Evolutionary conservation across 2,329 filamentous ascomycete species (phyloP).

Genomic region (Penicillium sp.): DNA sequence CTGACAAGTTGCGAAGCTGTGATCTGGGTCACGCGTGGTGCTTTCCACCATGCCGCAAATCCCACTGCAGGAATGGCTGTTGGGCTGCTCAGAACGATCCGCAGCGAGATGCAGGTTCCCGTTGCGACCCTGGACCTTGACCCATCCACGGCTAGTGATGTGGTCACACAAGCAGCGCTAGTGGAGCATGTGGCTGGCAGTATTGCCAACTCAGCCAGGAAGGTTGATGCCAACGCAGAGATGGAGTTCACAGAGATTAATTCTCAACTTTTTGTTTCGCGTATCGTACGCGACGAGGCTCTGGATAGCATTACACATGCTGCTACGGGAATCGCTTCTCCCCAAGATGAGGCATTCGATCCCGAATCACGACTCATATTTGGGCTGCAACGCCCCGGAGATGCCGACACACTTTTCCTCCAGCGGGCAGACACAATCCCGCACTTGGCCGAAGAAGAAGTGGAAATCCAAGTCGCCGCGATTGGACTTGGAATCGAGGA

Average conservation of each 20-base stretch:
- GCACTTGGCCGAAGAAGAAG: background rate
- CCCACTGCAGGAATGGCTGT: slow-evolving; percentile 28
- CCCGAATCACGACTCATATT: background rate
- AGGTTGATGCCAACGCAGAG: slow-evolving; percentile 12
- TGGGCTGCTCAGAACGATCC: slow-evolving; percentile 24
- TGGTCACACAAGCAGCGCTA: background rate
- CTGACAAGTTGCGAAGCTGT: slow-evolving; percentile 18
- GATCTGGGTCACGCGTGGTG: slow-evolving; percentile 17
- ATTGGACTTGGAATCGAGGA: background rate
- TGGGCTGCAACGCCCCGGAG: background rate
- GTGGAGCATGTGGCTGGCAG: slow-evolving; percentile 2
- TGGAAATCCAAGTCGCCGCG: background rate
- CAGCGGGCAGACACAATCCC: background rate
- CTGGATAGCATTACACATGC: slow-evolving; percentile 23
- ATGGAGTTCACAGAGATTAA: slow-evolving; percentile 21
- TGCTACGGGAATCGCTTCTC: slow-evolving; percentile 21
- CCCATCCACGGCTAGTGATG: slow-evolving; percentile 10
- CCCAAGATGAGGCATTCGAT: background rate
- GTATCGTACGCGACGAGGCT: slow-evolving; percentile 15
- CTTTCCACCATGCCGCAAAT: slow-evolving; percentile 16
- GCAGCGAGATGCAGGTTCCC: slow-evolving; percentile 24
- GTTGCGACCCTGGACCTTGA: slow-evolving; percentile 23
- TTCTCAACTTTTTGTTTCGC: slow-evolving; percentile 19
- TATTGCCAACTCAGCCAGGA: slow-evolving; percentile 5
- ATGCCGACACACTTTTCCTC: background rate